Conservation (phyloP, 2,329 filamentous ascomycete genomes). For the Aspergillus pseudoglaucus region DNA sequence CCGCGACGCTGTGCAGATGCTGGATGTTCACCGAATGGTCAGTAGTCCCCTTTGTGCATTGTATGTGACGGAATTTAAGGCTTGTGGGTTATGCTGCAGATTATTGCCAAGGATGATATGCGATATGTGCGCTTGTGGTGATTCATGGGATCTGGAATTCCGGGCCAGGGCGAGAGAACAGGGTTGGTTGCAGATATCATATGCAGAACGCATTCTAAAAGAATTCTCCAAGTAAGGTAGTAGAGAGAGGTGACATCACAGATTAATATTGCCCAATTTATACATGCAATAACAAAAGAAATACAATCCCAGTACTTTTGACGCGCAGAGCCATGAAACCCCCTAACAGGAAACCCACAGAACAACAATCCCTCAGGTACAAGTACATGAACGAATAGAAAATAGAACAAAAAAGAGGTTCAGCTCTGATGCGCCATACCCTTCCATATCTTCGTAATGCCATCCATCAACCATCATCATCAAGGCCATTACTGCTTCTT, state of each 20-base stretch:
- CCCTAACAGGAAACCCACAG: slow-evolving; percentile 15
- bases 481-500: slow-evolving; percentile 7
- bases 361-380: slow-evolving; percentile 19
- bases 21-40: no score
- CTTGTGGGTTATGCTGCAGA: no score
- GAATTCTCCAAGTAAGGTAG: no score
- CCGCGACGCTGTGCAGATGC: no score
- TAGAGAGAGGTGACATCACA: neutral
- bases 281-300: neutral
- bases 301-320: neutral
- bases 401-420: slow-evolving; percentile 5
- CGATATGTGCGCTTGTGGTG: no score
- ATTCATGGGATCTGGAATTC: no score
- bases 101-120: no score
- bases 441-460: slow-evolving; percentile 1
- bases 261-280: neutral
- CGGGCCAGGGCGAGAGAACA: no score
- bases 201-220: no score
- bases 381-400: slow-evolving; percentile 14
- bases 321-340: neutral
- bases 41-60: no score
- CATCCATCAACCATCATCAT: neutral
- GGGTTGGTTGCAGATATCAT: no score
- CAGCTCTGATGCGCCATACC: slow-evolving; percentile 4
- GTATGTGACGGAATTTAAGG: no score